These are phyloP conservation scores for Paraurostyla sp. DNA, from an alignment of 73 alveolate genomes.

Conservation along the genomic window DNA sequence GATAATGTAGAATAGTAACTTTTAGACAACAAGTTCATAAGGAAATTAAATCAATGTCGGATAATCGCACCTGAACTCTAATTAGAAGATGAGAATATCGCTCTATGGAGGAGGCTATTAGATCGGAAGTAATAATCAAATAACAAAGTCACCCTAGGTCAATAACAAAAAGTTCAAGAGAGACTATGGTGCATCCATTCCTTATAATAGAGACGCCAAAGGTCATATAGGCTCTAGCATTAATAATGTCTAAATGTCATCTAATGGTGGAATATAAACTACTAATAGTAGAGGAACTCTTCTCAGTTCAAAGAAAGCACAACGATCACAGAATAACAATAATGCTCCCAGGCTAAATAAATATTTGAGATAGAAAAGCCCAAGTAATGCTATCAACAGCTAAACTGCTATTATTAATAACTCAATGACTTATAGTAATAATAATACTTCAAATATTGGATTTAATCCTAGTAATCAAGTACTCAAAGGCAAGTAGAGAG, in stretches of 20 bases:
- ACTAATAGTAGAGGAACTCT: slow-evolving; percentile 35
- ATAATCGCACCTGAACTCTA: background rate
- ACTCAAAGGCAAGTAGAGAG: background rate
- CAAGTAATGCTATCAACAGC: slow-evolving; percentile 11
- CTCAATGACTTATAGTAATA: background rate
- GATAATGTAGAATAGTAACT: background rate
- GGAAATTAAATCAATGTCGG: background rate
- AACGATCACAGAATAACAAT: background rate
- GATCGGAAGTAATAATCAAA: slow-evolving; percentile 12
- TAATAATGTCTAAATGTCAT: slow-evolving; percentile 9
- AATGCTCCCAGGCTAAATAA: background rate
- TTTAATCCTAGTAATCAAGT: background rate
- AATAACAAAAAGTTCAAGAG: background rate
- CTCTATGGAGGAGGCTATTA: background rate
- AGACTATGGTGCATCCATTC: background rate
- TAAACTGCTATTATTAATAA: background rate
- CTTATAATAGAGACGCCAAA: too few species aligned
- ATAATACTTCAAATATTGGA: background rate
- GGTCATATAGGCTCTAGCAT: background rate
- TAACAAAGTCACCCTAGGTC: slow-evolving; percentile 42
- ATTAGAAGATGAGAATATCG: slow-evolving; percentile 30
- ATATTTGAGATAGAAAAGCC: slow-evolving; percentile 37
- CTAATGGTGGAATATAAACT: slow-evolving; percentile 3
- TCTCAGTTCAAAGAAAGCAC: background rate
- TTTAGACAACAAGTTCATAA: slow-evolving; percentile 14